Percentiles rank a stretch among this genome's conserved stretches.
Evolutionary conservation across 805 yeast genomes (phyloP).

Genomic region (Lipomyces mesembrius): DNA sequence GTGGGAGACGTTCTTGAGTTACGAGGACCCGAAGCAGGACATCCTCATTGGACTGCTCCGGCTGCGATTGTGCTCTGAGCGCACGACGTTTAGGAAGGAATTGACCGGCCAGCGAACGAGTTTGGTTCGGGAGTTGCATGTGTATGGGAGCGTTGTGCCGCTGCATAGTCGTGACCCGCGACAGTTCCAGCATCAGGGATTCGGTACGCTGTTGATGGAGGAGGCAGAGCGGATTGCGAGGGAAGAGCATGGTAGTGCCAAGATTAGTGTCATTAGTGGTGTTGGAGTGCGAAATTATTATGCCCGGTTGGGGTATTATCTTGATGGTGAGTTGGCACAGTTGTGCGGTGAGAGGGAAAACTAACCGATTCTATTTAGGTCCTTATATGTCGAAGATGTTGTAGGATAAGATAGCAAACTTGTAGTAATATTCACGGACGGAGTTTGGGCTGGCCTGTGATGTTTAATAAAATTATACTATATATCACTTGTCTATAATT

Average conservation of each 20-base stretch:
- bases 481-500: too few species aligned
- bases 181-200: conserved; percentile 98
- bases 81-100: conserved; percentile 89
- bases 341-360: not conserved
- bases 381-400: conserved; percentile 90
- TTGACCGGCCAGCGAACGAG: conserved; percentile 83
- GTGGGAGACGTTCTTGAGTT: conserved; percentile 95
- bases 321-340: conserved; percentile 66
- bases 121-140: conserved; percentile 95
- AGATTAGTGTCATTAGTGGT: conserved; percentile 93
- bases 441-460: not conserved
- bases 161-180: conserved; percentile 95
- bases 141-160: conserved; percentile 96
- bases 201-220: conserved; percentile 96
- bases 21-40: conserved; percentile 97
- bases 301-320: conserved; percentile 83
- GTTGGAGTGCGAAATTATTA: conserved; percentile 98
- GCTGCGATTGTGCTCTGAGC: conserved; percentile 84
- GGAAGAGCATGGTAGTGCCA: conserved; percentile 91
- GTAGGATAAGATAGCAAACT: conserved; percentile 18
- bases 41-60: conserved; percentile 89
- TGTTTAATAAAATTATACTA: too few species aligned
- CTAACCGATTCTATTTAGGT: not conserved
- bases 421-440: conserved; percentile 1
- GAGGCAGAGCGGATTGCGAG: conserved; percentile 95